These are phyloP conservation scores for Pythium phragmitis DNA, from an alignment of 352 stramenopile genomes.

Conservation along the genomic window DNA sequence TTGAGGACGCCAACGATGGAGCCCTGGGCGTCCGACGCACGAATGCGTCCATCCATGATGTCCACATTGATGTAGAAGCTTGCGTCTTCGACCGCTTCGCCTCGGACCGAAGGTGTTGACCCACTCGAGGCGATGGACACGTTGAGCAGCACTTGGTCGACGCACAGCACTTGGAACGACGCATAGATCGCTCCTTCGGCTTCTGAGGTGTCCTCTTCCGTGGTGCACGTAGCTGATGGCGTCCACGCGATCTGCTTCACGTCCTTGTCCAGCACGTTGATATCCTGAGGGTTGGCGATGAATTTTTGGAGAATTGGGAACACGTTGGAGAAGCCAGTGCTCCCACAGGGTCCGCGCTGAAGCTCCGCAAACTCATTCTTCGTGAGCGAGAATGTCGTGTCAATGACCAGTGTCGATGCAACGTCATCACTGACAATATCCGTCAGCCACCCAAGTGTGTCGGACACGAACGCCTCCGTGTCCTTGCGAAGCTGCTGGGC, in stretches of 20 bases:
- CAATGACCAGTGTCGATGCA: conserved; percentile 12
- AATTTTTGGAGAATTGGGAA: conserved; percentile 31
- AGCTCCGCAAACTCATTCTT: conserved; percentile 13
- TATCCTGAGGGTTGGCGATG: conserved; percentile 23
- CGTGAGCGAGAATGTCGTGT: conserved; percentile 20
- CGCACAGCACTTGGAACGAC: conserved; percentile 25
- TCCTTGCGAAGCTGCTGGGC: conserved; percentile 9
- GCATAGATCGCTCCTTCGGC: conserved; percentile 29
- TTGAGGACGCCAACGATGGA: conserved; percentile 22
- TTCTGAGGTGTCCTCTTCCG: conserved; percentile 11
- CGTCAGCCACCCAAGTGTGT: conserved; percentile 12
- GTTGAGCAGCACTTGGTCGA: conserved; percentile 23
- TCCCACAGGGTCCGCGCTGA: not conserved
- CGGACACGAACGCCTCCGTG: conserved; percentile 13
- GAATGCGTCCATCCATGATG: conserved; percentile 21
- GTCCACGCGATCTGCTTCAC: conserved; percentile 27
- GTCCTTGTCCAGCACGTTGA: conserved; percentile 21
- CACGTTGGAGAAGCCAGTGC: not conserved
- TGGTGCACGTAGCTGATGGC: conserved; percentile 16
- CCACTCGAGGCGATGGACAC: conserved; percentile 23
- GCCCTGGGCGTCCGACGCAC: conserved; percentile 22
- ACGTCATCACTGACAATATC: conserved; percentile 6
- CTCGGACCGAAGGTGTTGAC: conserved; percentile 27
- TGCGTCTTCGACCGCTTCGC: conserved; percentile 20
- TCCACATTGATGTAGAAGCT: conserved; percentile 27